phyloP scores from a whole-genome alignment of 2,329 filamentous ascomycete genomes.

The Trichoderma sp. region DNA sequence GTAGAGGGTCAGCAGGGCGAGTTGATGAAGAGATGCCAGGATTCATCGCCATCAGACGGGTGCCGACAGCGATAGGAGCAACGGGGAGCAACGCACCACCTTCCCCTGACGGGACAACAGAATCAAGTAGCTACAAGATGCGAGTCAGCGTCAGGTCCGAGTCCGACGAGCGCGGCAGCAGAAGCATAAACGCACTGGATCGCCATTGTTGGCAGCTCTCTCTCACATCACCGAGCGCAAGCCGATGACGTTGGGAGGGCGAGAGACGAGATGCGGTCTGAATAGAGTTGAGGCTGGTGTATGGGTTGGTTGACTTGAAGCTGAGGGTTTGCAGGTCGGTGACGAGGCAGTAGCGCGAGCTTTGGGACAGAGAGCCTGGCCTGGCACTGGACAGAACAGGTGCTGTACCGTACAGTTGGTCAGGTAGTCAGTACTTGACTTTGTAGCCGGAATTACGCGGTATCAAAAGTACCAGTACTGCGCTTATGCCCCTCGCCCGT shows the following conservation, averaged over 20 bases:
- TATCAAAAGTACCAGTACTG: too few relatives aligned
- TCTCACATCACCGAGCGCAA: slow-evolving; percentile 31
- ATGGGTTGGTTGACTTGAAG: neutral
- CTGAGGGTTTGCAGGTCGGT: slow-evolving; percentile 34
- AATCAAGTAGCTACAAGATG: slow-evolving; percentile 78
- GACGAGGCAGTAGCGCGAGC: slow-evolving; percentile 32
- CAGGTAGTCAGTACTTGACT: too few relatives aligned
- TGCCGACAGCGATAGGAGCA: neutral
- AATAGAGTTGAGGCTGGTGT: slow-evolving; percentile 18
- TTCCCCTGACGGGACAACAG: slow-evolving; percentile 97
- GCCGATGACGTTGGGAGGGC: slow-evolving; percentile 15
- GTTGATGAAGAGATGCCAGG: neutral
- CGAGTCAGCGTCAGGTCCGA: slow-evolving; percentile 18
- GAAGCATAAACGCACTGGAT: slow-evolving; percentile 45
- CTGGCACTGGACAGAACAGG: neutral
- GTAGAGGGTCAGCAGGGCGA: slow-evolving; percentile 14
- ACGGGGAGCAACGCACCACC: slow-evolving; percentile 73
- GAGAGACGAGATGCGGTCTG: slow-evolving; percentile 14
- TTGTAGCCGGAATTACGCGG: too few relatives aligned
- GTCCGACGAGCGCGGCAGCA: slow-evolving; percentile 33
- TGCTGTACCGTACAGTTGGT: neutral
- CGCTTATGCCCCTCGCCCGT: too few relatives aligned
- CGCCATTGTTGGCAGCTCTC: slow-evolving; percentile 44
- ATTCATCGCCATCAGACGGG: neutral
- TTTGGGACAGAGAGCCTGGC: neutral